Evolutionary conservation across 805 yeast genomes (phyloP).

Genomic region (Candida manassasensis): DNA sequence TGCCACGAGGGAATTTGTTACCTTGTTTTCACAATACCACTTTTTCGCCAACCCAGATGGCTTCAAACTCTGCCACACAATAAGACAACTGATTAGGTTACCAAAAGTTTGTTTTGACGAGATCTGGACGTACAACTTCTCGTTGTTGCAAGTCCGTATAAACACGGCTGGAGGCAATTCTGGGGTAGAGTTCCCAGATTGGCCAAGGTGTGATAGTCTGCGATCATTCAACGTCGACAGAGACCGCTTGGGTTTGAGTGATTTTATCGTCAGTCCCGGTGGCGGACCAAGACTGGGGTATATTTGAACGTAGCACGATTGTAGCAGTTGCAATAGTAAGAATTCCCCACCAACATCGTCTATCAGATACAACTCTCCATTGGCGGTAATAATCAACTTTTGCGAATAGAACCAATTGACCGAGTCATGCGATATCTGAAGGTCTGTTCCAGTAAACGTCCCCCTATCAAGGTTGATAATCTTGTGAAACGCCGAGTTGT

Average conservation of each 20-base stretch:
- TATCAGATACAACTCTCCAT: slow-evolving; percentile 30
- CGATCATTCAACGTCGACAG: background rate
- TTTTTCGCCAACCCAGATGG: slow-evolving; percentile 53
- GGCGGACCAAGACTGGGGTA: slow-evolving; percentile 23
- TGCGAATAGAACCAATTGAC: slow-evolving; percentile 31
- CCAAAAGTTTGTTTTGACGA: slow-evolving; percentile 36
- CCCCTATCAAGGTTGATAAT: slow-evolving; percentile 32
- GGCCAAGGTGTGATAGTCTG: background rate
- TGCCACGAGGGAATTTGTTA: slow-evolving; percentile 17
- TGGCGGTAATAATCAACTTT: slow-evolving; percentile 24
- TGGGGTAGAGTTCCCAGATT: background rate
- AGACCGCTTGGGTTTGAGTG: slow-evolving; percentile 1
- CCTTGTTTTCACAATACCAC: slow-evolving; percentile 42
- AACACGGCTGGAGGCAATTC: slow-evolving; percentile 37
- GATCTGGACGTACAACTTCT: slow-evolving; percentile 33
- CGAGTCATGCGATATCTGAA: slow-evolving; percentile 34
- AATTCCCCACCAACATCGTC: slow-evolving; percentile 27
- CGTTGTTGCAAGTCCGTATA: slow-evolving; percentile 37
- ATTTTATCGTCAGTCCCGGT: background rate
- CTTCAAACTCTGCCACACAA: slow-evolving; percentile 55
- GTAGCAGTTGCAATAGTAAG: slow-evolving; percentile 30
- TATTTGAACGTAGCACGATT: slow-evolving; percentile 37
- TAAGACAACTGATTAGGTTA: slow-evolving; percentile 38
- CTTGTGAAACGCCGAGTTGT: slow-evolving; percentile 24
- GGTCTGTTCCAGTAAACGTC: slow-evolving; percentile 26